Evolutionary conservation across 2,329 filamentous ascomycete species (phyloP).

Genomic region (Zopfia rhizophila): DNA sequence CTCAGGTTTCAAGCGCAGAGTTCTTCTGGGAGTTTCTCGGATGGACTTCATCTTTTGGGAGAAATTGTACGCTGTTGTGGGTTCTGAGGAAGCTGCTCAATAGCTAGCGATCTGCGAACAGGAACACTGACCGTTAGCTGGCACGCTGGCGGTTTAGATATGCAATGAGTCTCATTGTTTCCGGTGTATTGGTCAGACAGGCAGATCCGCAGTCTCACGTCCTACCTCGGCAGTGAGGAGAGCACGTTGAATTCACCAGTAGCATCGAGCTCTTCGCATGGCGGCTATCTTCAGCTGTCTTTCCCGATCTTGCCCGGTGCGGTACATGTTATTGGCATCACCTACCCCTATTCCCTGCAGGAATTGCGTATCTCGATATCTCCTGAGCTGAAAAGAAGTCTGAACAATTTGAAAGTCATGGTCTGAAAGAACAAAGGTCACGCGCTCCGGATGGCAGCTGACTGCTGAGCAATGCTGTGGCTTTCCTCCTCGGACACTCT

Average conservation of each 20-base stretch:
- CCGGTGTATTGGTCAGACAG: conserved; percentile 8
- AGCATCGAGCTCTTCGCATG: conserved; percentile 1
- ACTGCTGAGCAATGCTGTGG: conserved; percentile 31
- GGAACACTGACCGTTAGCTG: conserved; percentile 4
- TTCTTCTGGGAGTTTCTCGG: conserved; percentile 6
- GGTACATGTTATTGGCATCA: conserved; percentile 6
- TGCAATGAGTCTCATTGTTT: neutral
- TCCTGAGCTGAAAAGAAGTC: conserved; percentile 27
- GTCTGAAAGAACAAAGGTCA: conserved; percentile 21
- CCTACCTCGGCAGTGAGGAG: neutral
- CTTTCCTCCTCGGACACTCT: conserved; percentile 20
- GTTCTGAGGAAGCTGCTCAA: neutral
- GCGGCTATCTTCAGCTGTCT: conserved; percentile 1
- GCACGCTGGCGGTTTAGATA: conserved; percentile 1
- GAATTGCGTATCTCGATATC: conserved; percentile 30
- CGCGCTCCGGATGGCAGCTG: conserved; percentile 20
- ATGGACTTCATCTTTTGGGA: conserved; percentile 12
- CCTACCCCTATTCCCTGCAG: conserved; percentile 17
- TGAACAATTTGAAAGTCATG: conserved; percentile 14
- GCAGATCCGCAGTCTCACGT: conserved; percentile 11
- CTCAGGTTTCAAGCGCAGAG: neutral
- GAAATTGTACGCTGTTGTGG: conserved; percentile 1
- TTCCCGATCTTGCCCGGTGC: conserved; percentile 15
- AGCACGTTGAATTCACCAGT: conserved; percentile 4
- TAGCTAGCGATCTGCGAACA: conserved; percentile 4